Base-by-base conservation (phyloP, 2,329 filamentous ascomycete genomes). In the Neonectria hederae region DNA sequence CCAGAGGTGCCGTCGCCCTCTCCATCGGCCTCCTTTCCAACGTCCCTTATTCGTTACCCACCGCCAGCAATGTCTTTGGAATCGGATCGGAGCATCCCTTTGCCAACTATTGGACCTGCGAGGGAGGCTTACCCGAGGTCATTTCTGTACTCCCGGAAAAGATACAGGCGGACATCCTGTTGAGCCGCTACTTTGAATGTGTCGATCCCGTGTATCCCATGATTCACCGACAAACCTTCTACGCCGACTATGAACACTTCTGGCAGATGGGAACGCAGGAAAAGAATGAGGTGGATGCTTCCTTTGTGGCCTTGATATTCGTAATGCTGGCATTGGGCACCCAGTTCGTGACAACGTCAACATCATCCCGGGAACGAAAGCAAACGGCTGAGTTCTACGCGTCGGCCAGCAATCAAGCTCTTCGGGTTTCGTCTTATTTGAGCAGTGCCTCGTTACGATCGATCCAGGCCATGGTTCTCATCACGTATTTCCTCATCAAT, bases 141-240 rank as follows among this genome's bases (percentile, higher is more conserved):
- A 88, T 94, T 46, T 88, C 87, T 1, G 90, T 94, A 4, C 81
- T 95, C 13, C 92, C 92, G 0, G 90, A 90, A 62, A 94, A 92
- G 79, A 79, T 90, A 9, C 91, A 94, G 76, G 90, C 90, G 57
- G 91, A 94, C 69, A 89, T 92, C 42, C 81, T 94, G 13, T 77
- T 90, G 38, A 81, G 77, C 54, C 83, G 86, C 42, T 90, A 90
- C 74, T 90, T 90, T 68, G 88, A 90, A 73, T 89, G 87, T 68
- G 90, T 94, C 53, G 92, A 94, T 73, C 91, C 92, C 0, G 88
- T 94, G 3, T 94, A 94, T 76, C 92, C 92, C 17, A 93, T 94
- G 87, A 84, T 94, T 19, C 89, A 94, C 72, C 85, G 89, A 10
- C 87, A 90, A 69, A 90, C 88, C 7, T 94, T 94, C 75, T 92